Evolutionary conservation across 192 early-diverging fungal genomes (phyloP).

Genomic region (Coemansia aciculifera): DNA sequence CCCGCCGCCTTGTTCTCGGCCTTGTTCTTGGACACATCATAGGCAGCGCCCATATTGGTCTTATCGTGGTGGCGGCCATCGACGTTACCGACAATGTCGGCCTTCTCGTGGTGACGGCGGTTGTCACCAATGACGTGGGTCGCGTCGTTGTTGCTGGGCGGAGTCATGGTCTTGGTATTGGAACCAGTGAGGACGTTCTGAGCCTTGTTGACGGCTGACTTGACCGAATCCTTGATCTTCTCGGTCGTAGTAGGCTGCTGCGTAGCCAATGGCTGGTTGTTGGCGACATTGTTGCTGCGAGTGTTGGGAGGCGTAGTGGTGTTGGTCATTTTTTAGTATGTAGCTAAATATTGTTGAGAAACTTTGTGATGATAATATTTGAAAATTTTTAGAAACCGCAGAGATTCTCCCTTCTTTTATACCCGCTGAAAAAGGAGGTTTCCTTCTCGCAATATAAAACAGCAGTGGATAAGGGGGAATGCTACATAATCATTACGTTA

Average conservation of each 20-base stretch:
- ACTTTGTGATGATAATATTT: not conserved
- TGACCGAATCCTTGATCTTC: conserved; percentile 12
- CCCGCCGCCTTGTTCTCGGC: too few species aligned
- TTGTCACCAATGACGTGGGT: not conserved
- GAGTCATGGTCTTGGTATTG: not conserved
- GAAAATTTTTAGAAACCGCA: too few species aligned
- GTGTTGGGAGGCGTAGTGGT: conserved; percentile 1
- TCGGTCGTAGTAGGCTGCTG: conserved; percentile 7
- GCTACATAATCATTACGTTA: conserved; percentile 3
- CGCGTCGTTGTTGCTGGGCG: not conserved
- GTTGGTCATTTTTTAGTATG: not conserved
- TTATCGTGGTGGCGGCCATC: not conserved
- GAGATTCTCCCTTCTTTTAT: not conserved
- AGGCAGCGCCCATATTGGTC: not conserved
- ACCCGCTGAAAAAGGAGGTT: not conserved
- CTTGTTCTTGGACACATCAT: not conserved
- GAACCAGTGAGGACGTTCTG: not conserved
- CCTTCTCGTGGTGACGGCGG: not conserved
- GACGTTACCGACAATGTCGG: not conserved
- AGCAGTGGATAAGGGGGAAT: not conserved
- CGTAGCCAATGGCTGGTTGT: conserved; percentile 1
- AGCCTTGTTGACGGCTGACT: not conserved
- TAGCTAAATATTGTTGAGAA: not conserved
- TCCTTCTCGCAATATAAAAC: not conserved
- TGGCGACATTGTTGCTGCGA: not conserved